Percentiles rank a stretch among this genome's conserved stretches.
These are phyloP conservation scores for Scleroderma bovista DNA, from an alignment of 768 basidiomycete genomes.

Conservation along the genomic window DNA sequence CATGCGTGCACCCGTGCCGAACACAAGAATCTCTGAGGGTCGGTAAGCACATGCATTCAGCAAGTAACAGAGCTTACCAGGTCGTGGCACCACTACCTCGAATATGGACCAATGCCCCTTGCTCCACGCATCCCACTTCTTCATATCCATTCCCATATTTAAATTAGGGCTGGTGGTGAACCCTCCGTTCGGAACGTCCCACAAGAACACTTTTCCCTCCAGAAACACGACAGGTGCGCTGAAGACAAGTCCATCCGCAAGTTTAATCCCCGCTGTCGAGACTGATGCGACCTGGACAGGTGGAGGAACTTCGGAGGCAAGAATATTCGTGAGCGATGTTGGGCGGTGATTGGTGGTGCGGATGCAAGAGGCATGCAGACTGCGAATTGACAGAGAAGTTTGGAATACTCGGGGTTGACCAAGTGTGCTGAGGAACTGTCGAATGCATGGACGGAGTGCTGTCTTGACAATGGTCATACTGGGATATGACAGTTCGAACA, in stretches of 20 bases:
- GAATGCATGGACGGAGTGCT: not conserved
- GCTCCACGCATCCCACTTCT: slow-evolving; percentile 63
- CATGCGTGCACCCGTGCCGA: slow-evolving; percentile 79
- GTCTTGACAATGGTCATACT: not conserved
- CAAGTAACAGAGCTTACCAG: slow-evolving; percentile 48
- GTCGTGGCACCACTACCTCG: slow-evolving; percentile 75
- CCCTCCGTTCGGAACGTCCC: slow-evolving; percentile 64
- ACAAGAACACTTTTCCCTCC: slow-evolving; percentile 81
- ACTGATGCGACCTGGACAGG: slow-evolving; percentile 70
- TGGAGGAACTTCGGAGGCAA: slow-evolving; percentile 63
- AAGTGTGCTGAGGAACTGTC: not conserved
- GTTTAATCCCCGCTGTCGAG: slow-evolving; percentile 55
- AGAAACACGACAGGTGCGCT: slow-evolving; percentile 78
- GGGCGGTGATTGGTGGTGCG: slow-evolving; percentile 14
- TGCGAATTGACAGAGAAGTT: not conserved
- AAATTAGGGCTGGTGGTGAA: not conserved
- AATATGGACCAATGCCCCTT: slow-evolving; percentile 75
- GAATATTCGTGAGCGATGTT: slow-evolving; percentile 57
- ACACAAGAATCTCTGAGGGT: slow-evolving; percentile 77
- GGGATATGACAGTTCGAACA: too few relatives aligned
- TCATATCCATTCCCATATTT: not conserved
- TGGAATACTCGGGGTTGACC: not conserved
- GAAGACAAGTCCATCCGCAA: slow-evolving; percentile 74
- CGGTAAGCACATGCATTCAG: not conserved
- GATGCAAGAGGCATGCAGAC: slow-evolving; percentile 9